Percentiles rank a stretch among this genome's conserved stretches.
Evolutionary conservation across 192 early-diverging fungal species (phyloP).

Genomic region (Cetraspora pellucida): DNA sequence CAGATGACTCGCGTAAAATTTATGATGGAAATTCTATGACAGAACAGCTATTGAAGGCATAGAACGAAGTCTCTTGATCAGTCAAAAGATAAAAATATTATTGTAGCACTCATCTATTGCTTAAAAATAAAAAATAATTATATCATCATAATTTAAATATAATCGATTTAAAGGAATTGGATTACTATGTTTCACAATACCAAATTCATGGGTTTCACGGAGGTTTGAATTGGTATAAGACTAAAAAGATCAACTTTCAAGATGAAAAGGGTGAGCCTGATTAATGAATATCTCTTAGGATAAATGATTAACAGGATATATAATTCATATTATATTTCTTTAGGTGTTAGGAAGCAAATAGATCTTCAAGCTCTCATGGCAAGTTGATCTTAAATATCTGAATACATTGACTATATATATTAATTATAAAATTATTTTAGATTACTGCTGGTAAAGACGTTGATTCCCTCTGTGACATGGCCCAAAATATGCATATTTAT

Average conservation of each 20-base stretch:
- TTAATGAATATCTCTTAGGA: neutral
- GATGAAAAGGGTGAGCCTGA: constrained; percentile 37
- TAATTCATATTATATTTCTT: neutral
- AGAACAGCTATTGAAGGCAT: neutral
- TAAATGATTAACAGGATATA: neutral
- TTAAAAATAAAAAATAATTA: neutral
- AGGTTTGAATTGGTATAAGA: constrained; percentile 48
- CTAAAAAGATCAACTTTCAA: constrained; percentile 43
- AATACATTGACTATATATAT: neutral
- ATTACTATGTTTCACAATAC: constrained; percentile 40
- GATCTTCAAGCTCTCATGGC: constrained; percentile 17
- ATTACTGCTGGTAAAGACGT: neutral
- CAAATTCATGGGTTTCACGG: constrained; percentile 38
- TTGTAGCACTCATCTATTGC: neutral
- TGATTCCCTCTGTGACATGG: neutral
- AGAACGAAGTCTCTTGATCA: neutral
- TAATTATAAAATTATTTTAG: neutral
- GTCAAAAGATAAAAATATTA: neutral
- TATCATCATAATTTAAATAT: neutral
- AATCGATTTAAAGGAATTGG: constrained; percentile 27
- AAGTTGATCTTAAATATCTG: neutral
- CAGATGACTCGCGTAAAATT: neutral
- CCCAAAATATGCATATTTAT: constrained; percentile 6
- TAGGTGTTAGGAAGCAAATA: constrained; percentile 30
- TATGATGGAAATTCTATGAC: constrained; percentile 21